These are phyloP conservation scores for Anacardium occidentale DNA, from an alignment of 345 rosid species.

Conservation along the genomic window DNA sequence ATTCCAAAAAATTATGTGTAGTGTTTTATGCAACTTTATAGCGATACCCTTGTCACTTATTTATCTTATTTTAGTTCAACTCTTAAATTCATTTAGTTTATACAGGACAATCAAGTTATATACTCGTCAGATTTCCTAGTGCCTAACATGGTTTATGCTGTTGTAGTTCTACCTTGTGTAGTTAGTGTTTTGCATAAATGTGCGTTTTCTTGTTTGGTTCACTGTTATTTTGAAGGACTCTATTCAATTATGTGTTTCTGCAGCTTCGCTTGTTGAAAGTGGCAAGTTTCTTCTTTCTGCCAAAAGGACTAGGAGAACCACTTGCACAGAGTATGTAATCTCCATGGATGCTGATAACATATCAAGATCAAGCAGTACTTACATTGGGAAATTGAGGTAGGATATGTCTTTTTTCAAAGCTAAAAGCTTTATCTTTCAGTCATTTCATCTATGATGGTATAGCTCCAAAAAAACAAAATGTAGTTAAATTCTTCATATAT, in stretches of 20 bases:
- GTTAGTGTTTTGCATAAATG: neutral
- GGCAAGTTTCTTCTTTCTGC: slow-evolving; percentile 97
- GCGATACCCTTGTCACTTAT: neutral
- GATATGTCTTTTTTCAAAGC: neutral
- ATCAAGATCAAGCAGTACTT: slow-evolving; percentile 82
- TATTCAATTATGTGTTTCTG: slow-evolving; percentile 10
- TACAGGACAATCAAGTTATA: neutral
- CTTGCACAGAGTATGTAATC: slow-evolving; percentile 88
- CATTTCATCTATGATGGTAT: neutral
- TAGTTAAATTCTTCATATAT: neutral
- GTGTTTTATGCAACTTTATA: neutral
- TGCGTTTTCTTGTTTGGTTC: neutral
- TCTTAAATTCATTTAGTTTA: neutral
- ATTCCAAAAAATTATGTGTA: neutral
- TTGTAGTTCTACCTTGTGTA: neutral
- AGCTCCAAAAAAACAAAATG: neutral
- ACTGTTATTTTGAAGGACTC: neutral
- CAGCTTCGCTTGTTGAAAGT: slow-evolving; percentile 81
- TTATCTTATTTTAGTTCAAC: neutral
- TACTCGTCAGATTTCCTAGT: neutral
- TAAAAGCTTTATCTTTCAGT: neutral
- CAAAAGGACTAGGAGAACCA: slow-evolving; percentile 80
- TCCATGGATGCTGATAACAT: slow-evolving; percentile 85
- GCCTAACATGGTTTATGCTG: neutral
- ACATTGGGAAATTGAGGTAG: slow-evolving; percentile 88